Percentiles rank a stretch among this genome's conserved stretches.
phyloP scores from a whole-genome alignment of 768 basidiomycete genomes.

The Mycena pura region DNA sequence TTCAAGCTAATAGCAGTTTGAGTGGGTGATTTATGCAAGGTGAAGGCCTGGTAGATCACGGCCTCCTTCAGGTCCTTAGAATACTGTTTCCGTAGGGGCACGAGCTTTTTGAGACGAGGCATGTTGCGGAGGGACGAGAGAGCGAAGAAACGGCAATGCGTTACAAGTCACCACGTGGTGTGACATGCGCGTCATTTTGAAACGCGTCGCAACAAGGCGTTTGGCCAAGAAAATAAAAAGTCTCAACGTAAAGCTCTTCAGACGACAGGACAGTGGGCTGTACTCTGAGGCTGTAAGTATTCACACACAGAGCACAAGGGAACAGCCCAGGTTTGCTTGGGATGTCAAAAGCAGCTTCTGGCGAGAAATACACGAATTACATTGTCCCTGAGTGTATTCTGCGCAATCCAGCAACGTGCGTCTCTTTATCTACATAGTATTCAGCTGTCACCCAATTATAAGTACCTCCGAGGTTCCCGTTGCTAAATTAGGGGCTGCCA shows the following conservation, averaged over 20 bases:
- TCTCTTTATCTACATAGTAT: background rate
- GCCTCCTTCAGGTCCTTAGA: too few species aligned
- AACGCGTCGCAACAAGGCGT: background rate
- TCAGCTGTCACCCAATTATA: background rate
- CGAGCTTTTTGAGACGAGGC: constrained; percentile 4
- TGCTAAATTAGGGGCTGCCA: background rate
- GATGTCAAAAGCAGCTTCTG: background rate
- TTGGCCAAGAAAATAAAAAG: background rate
- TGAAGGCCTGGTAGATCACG: too few species aligned
- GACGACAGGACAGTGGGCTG: background rate
- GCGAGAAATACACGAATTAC: background rate
- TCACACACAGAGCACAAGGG: background rate
- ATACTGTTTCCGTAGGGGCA: too few species aligned
- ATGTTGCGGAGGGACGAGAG: background rate
- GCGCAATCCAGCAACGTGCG: background rate
- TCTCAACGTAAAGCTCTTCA: background rate
- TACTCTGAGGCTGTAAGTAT: background rate
- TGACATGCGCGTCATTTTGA: background rate
- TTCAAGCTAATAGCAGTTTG: too few species aligned
- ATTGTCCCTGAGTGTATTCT: background rate
- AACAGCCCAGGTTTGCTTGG: background rate
- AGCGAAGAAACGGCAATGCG: background rate
- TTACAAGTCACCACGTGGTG: background rate
- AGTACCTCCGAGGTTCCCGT: background rate
- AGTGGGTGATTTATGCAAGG: too few species aligned